phyloP scores from a whole-genome alignment of 2,329 filamentous ascomycete genomes.

The Daldinia eschscholtzii region DNA sequence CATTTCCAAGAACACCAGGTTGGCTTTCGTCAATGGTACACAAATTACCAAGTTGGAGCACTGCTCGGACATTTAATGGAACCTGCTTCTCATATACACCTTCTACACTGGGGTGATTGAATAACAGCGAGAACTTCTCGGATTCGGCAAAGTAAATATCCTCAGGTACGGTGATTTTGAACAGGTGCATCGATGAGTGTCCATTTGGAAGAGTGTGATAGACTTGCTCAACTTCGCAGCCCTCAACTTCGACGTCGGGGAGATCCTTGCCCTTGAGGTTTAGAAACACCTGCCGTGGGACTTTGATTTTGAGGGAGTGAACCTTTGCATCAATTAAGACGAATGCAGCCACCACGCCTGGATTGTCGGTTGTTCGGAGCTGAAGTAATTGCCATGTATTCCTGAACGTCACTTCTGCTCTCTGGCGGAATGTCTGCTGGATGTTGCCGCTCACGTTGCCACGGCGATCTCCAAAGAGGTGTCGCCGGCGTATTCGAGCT shows the following conservation, averaged over 20 bases:
- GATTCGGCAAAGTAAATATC: conserved; percentile 87
- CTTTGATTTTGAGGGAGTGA: conserved; percentile 87
- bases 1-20: conserved; percentile 89
- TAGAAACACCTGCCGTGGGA: conserved; percentile 89
- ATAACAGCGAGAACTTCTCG: conserved; percentile 83
- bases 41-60: conserved; percentile 88
- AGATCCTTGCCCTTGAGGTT: conserved; percentile 90
- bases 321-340: conserved; percentile 95
- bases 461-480: conserved; percentile 90
- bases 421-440: conserved; percentile 84
- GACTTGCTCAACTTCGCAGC: conserved; percentile 91
- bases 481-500: conserved; percentile 84
- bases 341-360: conserved; percentile 88
- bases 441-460: conserved; percentile 74
- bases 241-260: conserved; percentile 87
- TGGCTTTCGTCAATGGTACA: conserved; percentile 95
- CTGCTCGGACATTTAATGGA: conserved; percentile 85
- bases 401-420: conserved; percentile 89
- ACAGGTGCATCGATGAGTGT: conserved; percentile 91
- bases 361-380: conserved; percentile 82
- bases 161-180: conserved; percentile 92
- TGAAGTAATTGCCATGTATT: conserved; percentile 97
- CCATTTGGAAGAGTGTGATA: conserved; percentile 95
- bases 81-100: conserved; percentile 97
- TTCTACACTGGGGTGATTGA: conserved; percentile 94